Percentiles rank a stretch among this genome's conserved stretches.
Conservation (phyloP, 306 rosid species). For the Pyrus betulifolia region DNA sequence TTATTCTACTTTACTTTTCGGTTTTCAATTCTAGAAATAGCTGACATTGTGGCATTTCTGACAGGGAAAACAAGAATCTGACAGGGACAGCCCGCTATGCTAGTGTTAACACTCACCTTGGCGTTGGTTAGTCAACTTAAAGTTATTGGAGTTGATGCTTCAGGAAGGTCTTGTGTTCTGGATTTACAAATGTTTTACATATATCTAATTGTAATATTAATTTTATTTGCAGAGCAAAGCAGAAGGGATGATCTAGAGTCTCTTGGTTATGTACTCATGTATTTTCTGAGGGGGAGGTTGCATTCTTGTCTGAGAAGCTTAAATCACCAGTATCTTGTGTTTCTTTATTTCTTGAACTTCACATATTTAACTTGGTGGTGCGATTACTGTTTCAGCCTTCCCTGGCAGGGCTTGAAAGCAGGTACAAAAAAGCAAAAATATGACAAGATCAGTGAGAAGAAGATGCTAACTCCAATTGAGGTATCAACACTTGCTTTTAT, state of each 20-base stretch:
- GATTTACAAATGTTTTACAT: not conserved
- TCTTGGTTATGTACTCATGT: constrained; percentile 95
- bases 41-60: constrained; percentile 6
- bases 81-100: constrained; percentile 99
- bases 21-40: not conserved
- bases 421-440: constrained; percentile 94
- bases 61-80: constrained; percentile 98
- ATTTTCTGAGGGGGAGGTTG: constrained; percentile 97
- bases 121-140: constrained; percentile 67
- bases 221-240: constrained; percentile 81
- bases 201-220: not conserved
- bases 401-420: constrained; percentile 98
- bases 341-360: not conserved
- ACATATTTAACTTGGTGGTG: constrained; percentile 16
- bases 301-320: constrained; percentile 7
- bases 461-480: constrained; percentile 95
- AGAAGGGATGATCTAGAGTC: constrained; percentile 99
- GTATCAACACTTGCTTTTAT: constrained; percentile 36
- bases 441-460: constrained; percentile 97
- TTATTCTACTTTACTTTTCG: not conserved
- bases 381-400: constrained; percentile 60
- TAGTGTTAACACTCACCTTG: constrained; percentile 96
- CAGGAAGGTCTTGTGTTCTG: constrained; percentile 8
- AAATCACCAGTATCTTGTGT: not conserved
- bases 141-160: constrained; percentile 11